Evolutionary conservation across 345 rosid genomes (phyloP).

Genomic region (Moringa oleifera): DNA sequence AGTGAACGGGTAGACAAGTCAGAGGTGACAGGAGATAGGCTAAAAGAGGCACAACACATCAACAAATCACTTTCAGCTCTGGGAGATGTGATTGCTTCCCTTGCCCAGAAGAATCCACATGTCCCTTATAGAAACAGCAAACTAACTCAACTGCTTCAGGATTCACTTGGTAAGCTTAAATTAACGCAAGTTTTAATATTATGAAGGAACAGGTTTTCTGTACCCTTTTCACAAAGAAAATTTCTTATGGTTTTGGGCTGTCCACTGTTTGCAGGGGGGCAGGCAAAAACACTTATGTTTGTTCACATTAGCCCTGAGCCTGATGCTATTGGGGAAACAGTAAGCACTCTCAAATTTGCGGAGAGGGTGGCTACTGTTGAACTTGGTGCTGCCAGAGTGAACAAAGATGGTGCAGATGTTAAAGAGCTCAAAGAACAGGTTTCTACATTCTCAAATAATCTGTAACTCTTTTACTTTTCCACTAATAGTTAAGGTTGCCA

Average conservation of each 20-base stretch:
- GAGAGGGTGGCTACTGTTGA: conserved; percentile 96
- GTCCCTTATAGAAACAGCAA: conserved; percentile 98
- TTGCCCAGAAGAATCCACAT: conserved; percentile 93
- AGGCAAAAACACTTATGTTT: conserved; percentile 97
- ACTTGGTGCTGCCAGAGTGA: conserved; percentile 89
- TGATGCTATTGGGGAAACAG: conserved; percentile 82
- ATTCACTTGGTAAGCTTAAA: conserved; percentile 69
- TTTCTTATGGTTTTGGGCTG: conserved; percentile 7
- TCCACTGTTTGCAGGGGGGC: conserved; percentile 65
- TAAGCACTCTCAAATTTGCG: conserved; percentile 94
- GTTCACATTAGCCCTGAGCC: conserved; percentile 93
- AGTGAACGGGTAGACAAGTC: conserved; percentile 97
- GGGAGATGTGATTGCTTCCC: conserved; percentile 97
- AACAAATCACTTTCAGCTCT: conserved; percentile 93
- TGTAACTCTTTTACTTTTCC: conserved; percentile 3
- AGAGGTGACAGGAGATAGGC: conserved; percentile 85
- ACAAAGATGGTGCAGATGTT: conserved; percentile 71
- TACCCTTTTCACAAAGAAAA: neutral
- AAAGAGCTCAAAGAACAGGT: conserved; percentile 96
- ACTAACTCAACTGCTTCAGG: conserved; percentile 94
- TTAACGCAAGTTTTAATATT: neutral
- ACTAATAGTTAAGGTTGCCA: neutral
- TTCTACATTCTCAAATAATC: conserved; percentile 3
- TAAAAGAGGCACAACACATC: conserved; percentile 94
- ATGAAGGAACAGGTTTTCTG: conserved; percentile 1